Base-by-base conservation (phyloP, 306 rosid species). In the Lupinus albus region DNA sequence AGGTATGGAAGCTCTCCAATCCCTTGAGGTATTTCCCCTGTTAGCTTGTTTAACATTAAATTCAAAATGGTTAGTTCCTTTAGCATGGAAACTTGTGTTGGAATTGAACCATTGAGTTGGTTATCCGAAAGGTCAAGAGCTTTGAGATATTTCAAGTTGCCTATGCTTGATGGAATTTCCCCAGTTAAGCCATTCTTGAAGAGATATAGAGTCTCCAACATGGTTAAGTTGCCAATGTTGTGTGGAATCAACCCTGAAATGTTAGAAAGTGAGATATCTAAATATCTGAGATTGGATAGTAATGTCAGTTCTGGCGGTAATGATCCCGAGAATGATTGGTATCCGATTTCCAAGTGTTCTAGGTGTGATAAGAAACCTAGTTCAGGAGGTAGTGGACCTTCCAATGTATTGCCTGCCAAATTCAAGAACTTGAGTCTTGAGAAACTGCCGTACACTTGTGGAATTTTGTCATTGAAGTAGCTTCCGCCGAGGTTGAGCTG, bases 401-500 rank as follows among this genome's bases (percentile, higher is more conserved):
- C 82, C 32, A 93, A 84, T 51, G 7, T 13, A 55, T 93, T 93
- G 30, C 99, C 99, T 8, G 91, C 91, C 45, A 93, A 70, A 63
- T 82, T 4, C 8, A 93, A 79, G 20, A 74, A 41, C 77, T 78
- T 85, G 61, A 93, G 69, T 68, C 86, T 77, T 0, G 82, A 76
- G 42, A 93, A 64, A 13, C 68, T 76, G 51, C 97, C 94, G 42
- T 90, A 93, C 5, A 61, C 55, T 35, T 71, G 45, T 5, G 99
- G 99, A 61, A 93, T 84, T 4, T 16, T 49, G 18, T 77, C 92
- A 1, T 17, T 63, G 84, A 93, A 93, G 85, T 93, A 90, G 84
- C 99, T 93, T 39, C 99, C 99, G 1, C 96, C 93, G 35, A 93
- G 96, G 83, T 86, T 88, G 51, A 93, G 95, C 7, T 80, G 79